These are phyloP conservation scores for Mortierella sp. DNA, from an alignment of 371 early-diverging fungal genomes.

Conservation along the genomic window DNA sequence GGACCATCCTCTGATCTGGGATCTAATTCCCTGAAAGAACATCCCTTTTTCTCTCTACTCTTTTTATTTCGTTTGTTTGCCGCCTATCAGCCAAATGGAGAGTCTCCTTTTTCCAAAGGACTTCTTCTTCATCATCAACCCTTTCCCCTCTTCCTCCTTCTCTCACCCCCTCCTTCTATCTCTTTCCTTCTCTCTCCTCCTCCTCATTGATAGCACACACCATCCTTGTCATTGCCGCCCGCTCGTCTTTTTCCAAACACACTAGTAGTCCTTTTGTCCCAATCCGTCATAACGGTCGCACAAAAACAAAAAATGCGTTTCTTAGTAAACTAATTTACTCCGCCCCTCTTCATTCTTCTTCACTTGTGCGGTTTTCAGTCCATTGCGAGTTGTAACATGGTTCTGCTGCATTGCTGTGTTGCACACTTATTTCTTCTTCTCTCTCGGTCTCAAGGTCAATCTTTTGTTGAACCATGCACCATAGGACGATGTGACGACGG, in stretches of 20 bases:
- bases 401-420: neutral
- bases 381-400: neutral
- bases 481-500: neutral
- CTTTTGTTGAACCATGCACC: neutral
- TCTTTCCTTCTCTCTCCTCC: neutral
- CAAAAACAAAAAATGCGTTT: neutral
- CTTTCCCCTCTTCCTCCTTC: neutral
- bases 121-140: neutral
- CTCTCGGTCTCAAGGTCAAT: neutral
- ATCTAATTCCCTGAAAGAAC: neutral
- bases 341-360: neutral
- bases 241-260: neutral
- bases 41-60: neutral
- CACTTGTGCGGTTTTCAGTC: neutral
- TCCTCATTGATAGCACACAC: neutral
- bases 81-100: neutral
- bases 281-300: neutral
- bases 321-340: neutral
- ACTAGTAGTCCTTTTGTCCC: neutral
- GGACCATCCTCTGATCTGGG: neutral
- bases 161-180: neutral
- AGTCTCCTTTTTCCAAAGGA: neutral
- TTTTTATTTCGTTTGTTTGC: neutral
- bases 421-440: neutral
- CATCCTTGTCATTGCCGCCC: neutral